Conservation (phyloP, 805 yeast species). For the Ogataea minuta region DNA sequence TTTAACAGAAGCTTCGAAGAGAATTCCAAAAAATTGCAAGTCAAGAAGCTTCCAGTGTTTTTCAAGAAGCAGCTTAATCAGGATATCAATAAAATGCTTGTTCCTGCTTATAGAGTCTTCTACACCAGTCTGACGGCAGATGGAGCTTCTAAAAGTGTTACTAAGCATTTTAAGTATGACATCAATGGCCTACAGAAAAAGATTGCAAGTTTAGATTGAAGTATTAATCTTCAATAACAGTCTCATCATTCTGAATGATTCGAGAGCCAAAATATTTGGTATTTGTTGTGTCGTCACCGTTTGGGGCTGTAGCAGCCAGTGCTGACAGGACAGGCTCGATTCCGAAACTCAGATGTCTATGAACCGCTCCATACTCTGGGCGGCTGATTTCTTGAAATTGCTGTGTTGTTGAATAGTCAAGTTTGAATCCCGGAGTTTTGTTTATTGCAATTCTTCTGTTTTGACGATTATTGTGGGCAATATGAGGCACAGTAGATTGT, state of each 20-base stretch:
- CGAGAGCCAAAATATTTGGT: constrained; percentile 6
- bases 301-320: constrained; percentile 9
- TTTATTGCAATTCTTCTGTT: constrained; percentile 1
- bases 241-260: constrained; percentile 9
- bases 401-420: constrained; percentile 1
- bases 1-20: constrained; percentile 85
- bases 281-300: background rate
- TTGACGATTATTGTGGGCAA: constrained; percentile 4
- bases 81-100: constrained; percentile 69
- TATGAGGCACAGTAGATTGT: background rate
- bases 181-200: constrained; percentile 37
- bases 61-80: constrained; percentile 61
- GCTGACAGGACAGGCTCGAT: constrained; percentile 27
- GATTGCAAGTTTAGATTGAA: constrained; percentile 31
- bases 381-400: background rate
- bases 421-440: constrained; percentile 4
- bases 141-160: constrained; percentile 69
- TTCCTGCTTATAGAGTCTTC: constrained; percentile 82
- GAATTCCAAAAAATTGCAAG: constrained; percentile 62
- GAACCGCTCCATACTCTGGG: background rate
- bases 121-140: constrained; percentile 70
- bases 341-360: constrained; percentile 27
- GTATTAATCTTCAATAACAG: constrained; percentile 11
- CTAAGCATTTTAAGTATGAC: constrained; percentile 69
- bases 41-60: constrained; percentile 34